A percentile compares a stretch with the other conserved stretches of the same genome.
Conservation (phyloP, 176 grass and related monocot genomes). For the Aegilops longissima region DNA sequence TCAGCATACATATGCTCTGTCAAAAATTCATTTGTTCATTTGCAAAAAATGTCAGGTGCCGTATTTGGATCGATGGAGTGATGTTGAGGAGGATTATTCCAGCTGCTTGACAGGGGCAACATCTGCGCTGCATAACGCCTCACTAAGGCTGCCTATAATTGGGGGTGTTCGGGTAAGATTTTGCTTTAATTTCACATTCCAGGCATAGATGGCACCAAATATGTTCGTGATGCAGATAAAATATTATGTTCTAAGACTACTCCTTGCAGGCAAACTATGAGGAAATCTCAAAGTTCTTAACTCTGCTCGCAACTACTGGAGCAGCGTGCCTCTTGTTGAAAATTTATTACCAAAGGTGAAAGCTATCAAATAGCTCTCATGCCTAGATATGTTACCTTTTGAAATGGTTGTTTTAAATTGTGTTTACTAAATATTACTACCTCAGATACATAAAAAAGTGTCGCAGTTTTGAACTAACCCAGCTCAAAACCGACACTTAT, state of each 20-base stretch:
- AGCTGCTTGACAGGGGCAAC: constrained; percentile 59
- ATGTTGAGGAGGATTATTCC: constrained; percentile 49
- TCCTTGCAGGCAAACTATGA: constrained; percentile 49
- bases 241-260: background rate
- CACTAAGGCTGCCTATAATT: constrained; percentile 57
- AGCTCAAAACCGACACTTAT: no score
- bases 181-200: background rate
- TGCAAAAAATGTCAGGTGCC: constrained; percentile 45
- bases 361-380: background rate
- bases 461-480: no score
- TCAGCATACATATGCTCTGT: background rate
- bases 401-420: background rate
- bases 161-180: constrained; percentile 57
- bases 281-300: constrained; percentile 63
- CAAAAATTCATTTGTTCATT: background rate
- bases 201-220: background rate
- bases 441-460: no score
- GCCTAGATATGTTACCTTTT: background rate
- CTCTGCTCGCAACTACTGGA: constrained; percentile 53
- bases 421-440: background rate
- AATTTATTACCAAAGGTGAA: constrained; percentile 70
- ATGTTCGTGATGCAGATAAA: background rate
- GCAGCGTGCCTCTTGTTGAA: constrained; percentile 33
- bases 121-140: constrained; percentile 63
- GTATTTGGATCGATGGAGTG: constrained; percentile 58